Evolutionary conservation across 208 protist genomes (phyloP), one percentile per base, ranked within the genome.

Genomic region (Crithidia bombi): DNA sequence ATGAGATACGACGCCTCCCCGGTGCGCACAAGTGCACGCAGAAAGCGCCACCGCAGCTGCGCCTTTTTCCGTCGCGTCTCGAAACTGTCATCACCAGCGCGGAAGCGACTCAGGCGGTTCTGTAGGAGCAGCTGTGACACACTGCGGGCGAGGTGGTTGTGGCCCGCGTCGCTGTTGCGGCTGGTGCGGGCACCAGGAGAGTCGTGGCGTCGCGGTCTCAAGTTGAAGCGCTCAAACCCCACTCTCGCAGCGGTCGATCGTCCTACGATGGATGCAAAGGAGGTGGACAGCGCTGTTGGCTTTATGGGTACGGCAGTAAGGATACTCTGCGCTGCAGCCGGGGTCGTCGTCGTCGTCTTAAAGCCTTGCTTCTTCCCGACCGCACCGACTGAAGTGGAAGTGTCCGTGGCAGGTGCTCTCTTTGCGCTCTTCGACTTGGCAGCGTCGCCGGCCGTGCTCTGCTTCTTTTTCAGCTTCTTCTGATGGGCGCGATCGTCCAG

Each of bases 21-120:
- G 44, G 87, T 94, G n/a, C 81, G 51, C 26, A 96, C 91, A 35
- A 96, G 78, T 5, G 82, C 69, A 23, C 91, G 87, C 23, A 96
- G 62, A 67, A 85, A 96, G 47, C 85, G 78, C 88, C 91, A 96
- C 21, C 91, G 87, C 52, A 86, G 74, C 43, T 73, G 73, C 87
- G 65, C 91, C 70, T 46, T 71, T 39, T 32, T 66, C 41, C 50
- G 62, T 19, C 25, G 74, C 54, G 36, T 82, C 67, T 49, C 65
- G 46, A 38, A 5, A n/a, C 50, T 39, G 35, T 80, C 78, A 19
- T 59, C 50, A 46, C 84, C 84, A 25, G 69, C 71, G 23, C 75
- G 58, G 26, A 85, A 58, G 30, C 66, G 68, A 28, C 66, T 73
- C 0, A 96, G 46, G 6, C 71, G 78, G 51, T 82, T 74, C 26